Evolutionary conservation across 495 filamentous ascomycete species (phyloP), one percentile per base, ranked within the genome.

Genomic region (Podospora appendiculata): DNA sequence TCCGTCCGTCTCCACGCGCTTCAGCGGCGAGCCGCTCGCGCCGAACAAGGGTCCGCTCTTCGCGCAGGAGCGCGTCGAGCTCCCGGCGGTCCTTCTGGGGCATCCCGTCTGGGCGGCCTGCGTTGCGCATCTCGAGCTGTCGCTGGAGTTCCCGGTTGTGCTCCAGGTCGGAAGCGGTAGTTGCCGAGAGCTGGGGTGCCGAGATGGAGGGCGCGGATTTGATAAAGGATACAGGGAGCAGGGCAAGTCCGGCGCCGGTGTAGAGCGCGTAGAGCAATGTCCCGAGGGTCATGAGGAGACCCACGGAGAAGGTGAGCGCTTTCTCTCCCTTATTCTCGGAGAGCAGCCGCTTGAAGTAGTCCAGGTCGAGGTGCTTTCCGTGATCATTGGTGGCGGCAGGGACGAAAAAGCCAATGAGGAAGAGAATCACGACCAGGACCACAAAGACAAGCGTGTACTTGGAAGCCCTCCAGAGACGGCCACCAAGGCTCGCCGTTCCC

Each of bases 401-500:
- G 2, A 91, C 84, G 64, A 97, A 95, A 72, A 96, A 94, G 5
- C 93, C 93, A 49, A 96, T 79, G 18, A 96, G 66, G 75, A 97
- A 95, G 19, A 98, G 66, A 45, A 94, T 84, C 39, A 94, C 66
- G 25, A 89, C 74, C 14, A 98, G 76, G 4, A 82, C 71, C 51
- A 96, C 69, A 62, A 98, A 97, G 44, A 78, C 84, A 33, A 92
- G 69, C 13, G 93, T 95, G 65, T 96, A 97, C 70, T 95, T 97
- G 58, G 88, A 70, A 33, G 93, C 89, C 10, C 82, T 81, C 83
- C 84, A 90, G 52, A 96, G 71, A 32, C 87, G 78, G 54, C 79
- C 73, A 4, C 75, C 81, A 45, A 83, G 55, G 6, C 83, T 85
- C 63, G 89, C 84, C n/a, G 76, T 79, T 12, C 88, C 87, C 19